A percentile compares a stretch with the other conserved stretches of the same genome.
Conservation (phyloP, 805 yeast species). For the Ogataea ramenticola region DNA sequence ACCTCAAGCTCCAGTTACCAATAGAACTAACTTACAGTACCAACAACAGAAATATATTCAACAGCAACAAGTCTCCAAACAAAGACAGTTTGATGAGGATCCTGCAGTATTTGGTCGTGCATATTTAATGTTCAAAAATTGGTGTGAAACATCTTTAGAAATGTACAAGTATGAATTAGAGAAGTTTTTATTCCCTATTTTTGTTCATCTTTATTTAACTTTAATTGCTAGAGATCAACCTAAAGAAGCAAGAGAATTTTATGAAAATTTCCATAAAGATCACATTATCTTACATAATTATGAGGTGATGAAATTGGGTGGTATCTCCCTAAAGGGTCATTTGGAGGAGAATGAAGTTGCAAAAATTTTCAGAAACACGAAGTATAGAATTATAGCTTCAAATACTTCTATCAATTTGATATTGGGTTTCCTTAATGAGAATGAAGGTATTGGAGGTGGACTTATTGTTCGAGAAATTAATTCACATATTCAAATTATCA, state of each 20-base stretch:
- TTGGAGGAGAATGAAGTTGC: slow-evolving; percentile 79
- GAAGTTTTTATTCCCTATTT: slow-evolving; percentile 84
- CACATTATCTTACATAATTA: slow-evolving; percentile 70
- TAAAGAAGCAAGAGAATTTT: slow-evolving; percentile 63
- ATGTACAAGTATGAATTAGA: slow-evolving; percentile 84
- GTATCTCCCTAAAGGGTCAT: slow-evolving; percentile 75
- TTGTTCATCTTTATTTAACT: slow-evolving; percentile 80
- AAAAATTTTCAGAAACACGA: slow-evolving; percentile 60
- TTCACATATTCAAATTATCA: slow-evolving; percentile 61
- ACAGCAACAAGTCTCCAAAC: slow-evolving; percentile 17
- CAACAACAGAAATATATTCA: slow-evolving; percentile 22
- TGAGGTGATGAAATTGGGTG: slow-evolving; percentile 65
- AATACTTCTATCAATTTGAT: slow-evolving; percentile 80
- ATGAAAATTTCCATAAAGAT: slow-evolving; percentile 65
- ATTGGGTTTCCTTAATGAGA: slow-evolving; percentile 82
- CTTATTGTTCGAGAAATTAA: slow-evolving; percentile 79
- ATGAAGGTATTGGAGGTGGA: slow-evolving; percentile 88
- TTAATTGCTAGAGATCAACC: slow-evolving; percentile 58
- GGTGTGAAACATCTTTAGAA: slow-evolving; percentile 90
- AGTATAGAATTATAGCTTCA: slow-evolving; percentile 69
- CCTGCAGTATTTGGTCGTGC: slow-evolving; percentile 76
- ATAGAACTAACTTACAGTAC: slow-evolving; percentile 25
- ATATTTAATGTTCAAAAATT: slow-evolving; percentile 68
- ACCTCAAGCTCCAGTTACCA: slow-evolving; percentile 28
- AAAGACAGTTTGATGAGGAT: slow-evolving; percentile 40